These are phyloP conservation scores for Nicotiana benthamiana DNA, from an alignment of 257 asterid genomes.

Conservation along the genomic window DNA sequence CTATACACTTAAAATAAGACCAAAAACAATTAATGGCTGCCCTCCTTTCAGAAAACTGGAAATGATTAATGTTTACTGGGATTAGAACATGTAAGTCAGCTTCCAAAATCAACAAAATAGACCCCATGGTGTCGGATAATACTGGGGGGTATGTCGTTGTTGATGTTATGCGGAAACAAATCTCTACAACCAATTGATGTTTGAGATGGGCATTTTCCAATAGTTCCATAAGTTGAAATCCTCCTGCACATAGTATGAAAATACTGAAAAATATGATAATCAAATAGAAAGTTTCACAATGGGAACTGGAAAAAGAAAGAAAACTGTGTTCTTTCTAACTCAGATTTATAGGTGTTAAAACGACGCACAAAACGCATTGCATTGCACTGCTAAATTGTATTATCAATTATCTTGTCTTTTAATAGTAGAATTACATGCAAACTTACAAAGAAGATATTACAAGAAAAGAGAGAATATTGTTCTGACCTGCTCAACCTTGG, in stretches of 20 bases:
- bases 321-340: not conserved
- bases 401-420: not conserved
- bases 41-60: no score
- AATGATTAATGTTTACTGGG: no score
- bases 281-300: no score
- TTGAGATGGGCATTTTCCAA: conserved; percentile 82
- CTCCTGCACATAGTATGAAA: conserved; percentile 40
- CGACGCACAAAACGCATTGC: not conserved
- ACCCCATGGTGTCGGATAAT: no score
- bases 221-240: conserved; percentile 83
- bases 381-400: not conserved
- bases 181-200: conserved; percentile 41
- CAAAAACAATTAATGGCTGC: no score
- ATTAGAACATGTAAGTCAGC: no score
- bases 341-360: not conserved
- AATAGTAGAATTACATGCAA: not conserved
- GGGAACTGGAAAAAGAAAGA: not conserved
- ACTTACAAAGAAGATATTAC: not conserved
- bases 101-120: no score
- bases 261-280: no score
- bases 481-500: conserved; percentile 85
- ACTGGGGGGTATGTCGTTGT: no score
- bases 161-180: no score
- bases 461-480: not conserved
- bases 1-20: no score